These are phyloP conservation scores for Backusella sp. DNA, from an alignment of 192 early-diverging fungal species.

Conservation along the genomic window DNA sequence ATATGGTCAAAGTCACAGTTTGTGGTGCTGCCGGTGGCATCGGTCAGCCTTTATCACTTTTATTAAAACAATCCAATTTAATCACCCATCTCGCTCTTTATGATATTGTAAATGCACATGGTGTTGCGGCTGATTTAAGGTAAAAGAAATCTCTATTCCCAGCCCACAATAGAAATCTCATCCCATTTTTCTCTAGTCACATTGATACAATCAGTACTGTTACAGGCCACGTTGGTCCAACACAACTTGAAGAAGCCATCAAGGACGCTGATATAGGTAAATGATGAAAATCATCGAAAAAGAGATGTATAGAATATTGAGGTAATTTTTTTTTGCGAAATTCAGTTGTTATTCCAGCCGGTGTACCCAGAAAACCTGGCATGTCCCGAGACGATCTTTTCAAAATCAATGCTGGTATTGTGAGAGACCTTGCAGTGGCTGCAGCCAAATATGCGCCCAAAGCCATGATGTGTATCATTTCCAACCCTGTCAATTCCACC, in stretches of 20 bases:
- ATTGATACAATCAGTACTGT: conserved; percentile 83
- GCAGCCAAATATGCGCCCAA: conserved; percentile 80
- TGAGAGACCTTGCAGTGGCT: conserved; percentile 77
- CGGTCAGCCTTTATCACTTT: conserved; percentile 94
- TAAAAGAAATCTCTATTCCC: conserved; percentile 21
- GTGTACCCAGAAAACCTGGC: conserved; percentile 96
- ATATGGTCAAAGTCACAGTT: conserved; percentile 57
- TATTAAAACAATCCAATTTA: conserved; percentile 85
- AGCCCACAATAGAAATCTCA: background rate
- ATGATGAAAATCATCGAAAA: background rate
- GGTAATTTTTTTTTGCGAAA: conserved; percentile 7
- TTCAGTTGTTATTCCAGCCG: conserved; percentile 89
- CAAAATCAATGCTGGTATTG: conserved; percentile 97
- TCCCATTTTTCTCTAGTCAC: conserved; percentile 47
- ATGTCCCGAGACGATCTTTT: conserved; percentile 99
- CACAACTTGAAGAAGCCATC: conserved; percentile 69
- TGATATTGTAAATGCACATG: conserved; percentile 97
- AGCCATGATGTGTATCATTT: conserved; percentile 87
- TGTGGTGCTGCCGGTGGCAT: conserved; percentile 90
- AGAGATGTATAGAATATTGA: background rate
- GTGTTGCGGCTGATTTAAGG: conserved; percentile 90
- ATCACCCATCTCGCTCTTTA: conserved; percentile 88
- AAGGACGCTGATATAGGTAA: conserved; percentile 53
- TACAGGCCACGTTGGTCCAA: conserved; percentile 65
- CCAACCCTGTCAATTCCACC: conserved; percentile 98